Conservation (phyloP, 257 asterid species). For the Salvia miltiorrhiza region DNA sequence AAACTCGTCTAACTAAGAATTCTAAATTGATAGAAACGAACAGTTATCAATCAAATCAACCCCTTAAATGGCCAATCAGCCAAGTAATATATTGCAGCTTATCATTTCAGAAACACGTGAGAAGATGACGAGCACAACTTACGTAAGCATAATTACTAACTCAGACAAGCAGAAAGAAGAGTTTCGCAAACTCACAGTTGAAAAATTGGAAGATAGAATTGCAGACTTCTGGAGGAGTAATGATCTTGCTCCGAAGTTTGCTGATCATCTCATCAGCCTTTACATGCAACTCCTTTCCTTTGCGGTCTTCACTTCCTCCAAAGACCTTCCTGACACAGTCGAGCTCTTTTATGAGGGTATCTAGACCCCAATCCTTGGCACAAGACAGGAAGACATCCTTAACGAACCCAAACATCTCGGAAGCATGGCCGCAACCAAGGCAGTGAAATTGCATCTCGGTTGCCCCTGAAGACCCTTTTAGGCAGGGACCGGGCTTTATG, state of each 20-base stretch:
- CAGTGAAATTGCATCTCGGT: slow-evolving; percentile 91
- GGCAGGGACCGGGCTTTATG: slow-evolving; percentile 66
- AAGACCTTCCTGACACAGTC: slow-evolving; percentile 70
- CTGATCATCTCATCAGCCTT: slow-evolving; percentile 64
- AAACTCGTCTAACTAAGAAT: neutral
- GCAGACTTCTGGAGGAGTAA: slow-evolving; percentile 75
- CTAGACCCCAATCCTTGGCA: slow-evolving; percentile 74
- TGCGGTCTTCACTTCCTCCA: slow-evolving; percentile 72
- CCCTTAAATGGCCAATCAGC: neutral
- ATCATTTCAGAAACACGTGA: neutral
- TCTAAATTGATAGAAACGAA: neutral
- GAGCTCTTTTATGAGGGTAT: slow-evolving; percentile 66
- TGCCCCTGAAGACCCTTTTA: slow-evolving; percentile 58
- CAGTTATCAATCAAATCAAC: neutral
- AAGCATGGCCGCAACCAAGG: slow-evolving; percentile 76
- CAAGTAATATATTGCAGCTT: neutral
- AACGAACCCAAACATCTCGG: slow-evolving; percentile 93
- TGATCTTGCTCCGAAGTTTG: slow-evolving; percentile 54
- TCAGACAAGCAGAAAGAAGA: slow-evolving; percentile 12
- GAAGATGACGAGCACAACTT: neutral
- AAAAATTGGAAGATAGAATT: slow-evolving; percentile 62
- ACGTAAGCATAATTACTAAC: neutral
- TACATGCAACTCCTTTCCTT: slow-evolving; percentile 67
- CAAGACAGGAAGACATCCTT: slow-evolving; percentile 67
- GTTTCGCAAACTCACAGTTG: slow-evolving; percentile 56